Evolutionary conservation across 179 eudicot species (phyloP).

Genomic region (Dionaea muscipula): DNA sequence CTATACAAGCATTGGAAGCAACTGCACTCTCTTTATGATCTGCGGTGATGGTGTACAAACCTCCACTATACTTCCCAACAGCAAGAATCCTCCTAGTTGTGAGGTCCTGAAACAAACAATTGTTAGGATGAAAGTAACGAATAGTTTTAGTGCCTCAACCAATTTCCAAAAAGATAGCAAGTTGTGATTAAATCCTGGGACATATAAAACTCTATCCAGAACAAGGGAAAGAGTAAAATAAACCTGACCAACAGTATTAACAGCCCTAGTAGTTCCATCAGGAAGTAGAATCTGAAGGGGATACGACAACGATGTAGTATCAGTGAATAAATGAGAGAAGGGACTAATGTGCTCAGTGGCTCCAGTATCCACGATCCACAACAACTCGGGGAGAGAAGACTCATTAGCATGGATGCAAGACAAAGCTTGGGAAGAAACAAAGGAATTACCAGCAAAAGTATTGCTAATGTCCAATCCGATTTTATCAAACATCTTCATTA

Average conservation of each 20-base stretch:
- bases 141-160: too few species aligned
- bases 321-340: neutral
- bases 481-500: too few species aligned
- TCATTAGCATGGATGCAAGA: neutral
- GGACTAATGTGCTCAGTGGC: neutral
- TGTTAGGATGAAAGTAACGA: neutral
- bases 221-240: neutral
- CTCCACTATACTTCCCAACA: neutral
- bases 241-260: neutral
- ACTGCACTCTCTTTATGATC: neutral
- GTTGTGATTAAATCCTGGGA: neutral
- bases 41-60: neutral
- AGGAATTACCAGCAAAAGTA: neutral
- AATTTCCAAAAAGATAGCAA: neutral
- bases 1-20: too few species aligned
- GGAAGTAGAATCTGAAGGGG: neutral
- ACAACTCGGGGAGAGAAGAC: too few species aligned
- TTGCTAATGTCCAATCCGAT: neutral
- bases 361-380: constrained; percentile 2
- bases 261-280: neutral
- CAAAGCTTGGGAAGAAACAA: too few species aligned
- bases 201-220: neutral
- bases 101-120: neutral
- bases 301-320: neutral
- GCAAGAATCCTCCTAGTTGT: neutral